Percentiles rank a stretch among this genome's conserved stretches.
Evolutionary conservation across 768 basidiomycete species (phyloP).

Genomic region (Suillus subluteus): DNA sequence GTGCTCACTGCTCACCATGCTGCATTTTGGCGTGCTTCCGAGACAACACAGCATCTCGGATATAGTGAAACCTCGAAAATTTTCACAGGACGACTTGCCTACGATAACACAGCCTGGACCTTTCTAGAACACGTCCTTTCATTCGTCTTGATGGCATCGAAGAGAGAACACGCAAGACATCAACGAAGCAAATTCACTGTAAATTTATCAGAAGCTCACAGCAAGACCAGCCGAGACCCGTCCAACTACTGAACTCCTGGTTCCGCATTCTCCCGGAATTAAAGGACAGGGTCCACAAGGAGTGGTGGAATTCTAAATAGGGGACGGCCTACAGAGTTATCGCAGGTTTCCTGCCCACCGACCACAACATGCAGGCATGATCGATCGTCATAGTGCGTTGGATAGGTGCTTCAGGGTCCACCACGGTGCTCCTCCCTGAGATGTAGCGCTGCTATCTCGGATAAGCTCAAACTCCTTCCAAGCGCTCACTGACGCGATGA

Average conservation of each 20-base stretch:
- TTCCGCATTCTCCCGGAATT: neutral
- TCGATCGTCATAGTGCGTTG: neutral
- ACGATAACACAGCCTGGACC: neutral
- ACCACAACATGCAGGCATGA: neutral
- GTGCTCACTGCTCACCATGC: neutral
- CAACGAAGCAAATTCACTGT: neutral
- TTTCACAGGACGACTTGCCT: neutral
- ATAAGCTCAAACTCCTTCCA: neutral
- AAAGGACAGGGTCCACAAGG: neutral
- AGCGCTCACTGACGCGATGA: neutral
- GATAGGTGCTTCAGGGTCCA: neutral
- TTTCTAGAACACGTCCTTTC: neutral
- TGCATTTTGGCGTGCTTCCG: neutral
- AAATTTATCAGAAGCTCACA: neutral
- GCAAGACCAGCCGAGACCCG: neutral
- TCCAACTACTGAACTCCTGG: neutral
- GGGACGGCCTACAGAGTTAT: neutral
- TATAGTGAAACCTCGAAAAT: neutral
- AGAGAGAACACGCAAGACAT: neutral
- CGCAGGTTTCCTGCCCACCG: neutral
- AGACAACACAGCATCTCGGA: neutral
- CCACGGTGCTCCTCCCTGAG: neutral
- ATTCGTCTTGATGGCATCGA: neutral
- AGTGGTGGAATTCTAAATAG: neutral
- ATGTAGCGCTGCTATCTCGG: neutral